These are phyloP conservation scores for Neurospora sp. DNA, from an alignment of 495 filamentous ascomycete genomes.

Conservation along the genomic window DNA sequence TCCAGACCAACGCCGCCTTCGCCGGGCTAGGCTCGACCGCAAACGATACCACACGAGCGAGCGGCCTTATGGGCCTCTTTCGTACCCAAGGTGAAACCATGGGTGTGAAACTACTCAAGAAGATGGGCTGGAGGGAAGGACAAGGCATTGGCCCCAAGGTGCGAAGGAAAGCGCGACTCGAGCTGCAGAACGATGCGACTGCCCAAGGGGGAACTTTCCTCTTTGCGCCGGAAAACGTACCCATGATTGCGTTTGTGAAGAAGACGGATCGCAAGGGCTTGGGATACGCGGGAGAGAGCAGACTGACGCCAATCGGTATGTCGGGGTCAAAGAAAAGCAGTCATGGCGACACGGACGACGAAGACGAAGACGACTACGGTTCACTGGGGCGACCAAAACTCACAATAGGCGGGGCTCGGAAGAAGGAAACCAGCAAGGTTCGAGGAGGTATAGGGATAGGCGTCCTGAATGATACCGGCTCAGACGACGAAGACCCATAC, in stretches of 20 bases:
- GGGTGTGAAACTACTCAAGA: constrained; percentile 76
- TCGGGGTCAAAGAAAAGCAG: constrained; percentile 8
- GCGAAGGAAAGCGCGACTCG: constrained; percentile 63
- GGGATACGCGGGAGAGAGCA: constrained; percentile 62
- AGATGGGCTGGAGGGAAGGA: constrained; percentile 94
- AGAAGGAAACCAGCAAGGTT: constrained; percentile 38
- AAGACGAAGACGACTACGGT: constrained; percentile 38
- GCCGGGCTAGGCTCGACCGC: constrained; percentile 66
- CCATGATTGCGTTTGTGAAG: constrained; percentile 61
- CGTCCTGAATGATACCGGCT: constrained; percentile 85
- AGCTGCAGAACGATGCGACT: constrained; percentile 33
- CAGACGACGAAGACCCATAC: constrained; percentile 96
- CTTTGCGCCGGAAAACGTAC: constrained; percentile 82
- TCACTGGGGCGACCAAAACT: constrained; percentile 19
- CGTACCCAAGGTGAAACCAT: constrained; percentile 72
- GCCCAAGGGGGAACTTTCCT: constrained; percentile 50
- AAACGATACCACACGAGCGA: constrained; percentile 40
- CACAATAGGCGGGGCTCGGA: constrained; percentile 13
- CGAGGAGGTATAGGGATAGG: constrained; percentile 77
- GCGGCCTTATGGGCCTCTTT: constrained; percentile 64
- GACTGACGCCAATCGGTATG: constrained; percentile 28
- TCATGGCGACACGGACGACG: constrained; percentile 31
- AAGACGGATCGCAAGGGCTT: constrained; percentile 78
- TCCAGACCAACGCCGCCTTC: constrained; percentile 65
- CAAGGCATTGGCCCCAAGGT: constrained; percentile 88